phyloP scores from a whole-genome alignment of 2,329 filamentous ascomycete species.

The Pestalotiopsis fici region DNA sequence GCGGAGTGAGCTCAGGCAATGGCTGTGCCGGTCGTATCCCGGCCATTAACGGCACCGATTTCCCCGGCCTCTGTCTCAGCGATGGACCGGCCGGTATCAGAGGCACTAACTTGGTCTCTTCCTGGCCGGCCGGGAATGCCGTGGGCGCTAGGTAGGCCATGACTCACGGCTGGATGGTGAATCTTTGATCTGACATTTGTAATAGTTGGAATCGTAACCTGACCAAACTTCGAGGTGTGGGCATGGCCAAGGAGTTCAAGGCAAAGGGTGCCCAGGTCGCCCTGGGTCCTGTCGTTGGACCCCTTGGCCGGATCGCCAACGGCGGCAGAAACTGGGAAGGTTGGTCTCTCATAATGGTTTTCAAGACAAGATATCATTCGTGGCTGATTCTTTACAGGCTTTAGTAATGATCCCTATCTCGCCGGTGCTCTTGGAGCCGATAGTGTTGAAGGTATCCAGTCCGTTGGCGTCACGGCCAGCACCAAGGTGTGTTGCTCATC shows the following conservation, averaged over 20 bases:
- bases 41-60: slow-evolving; percentile 37
- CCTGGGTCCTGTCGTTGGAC: slow-evolving; percentile 75
- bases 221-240: slow-evolving; percentile 66
- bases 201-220: slow-evolving; percentile 69
- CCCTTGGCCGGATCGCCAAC: slow-evolving; percentile 60
- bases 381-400: slow-evolving; percentile 21
- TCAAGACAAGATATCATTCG: neutral
- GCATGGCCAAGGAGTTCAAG: slow-evolving; percentile 76
- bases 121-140: slow-evolving; percentile 58
- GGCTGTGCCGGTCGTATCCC: slow-evolving; percentile 43
- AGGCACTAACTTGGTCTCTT: slow-evolving; percentile 39
- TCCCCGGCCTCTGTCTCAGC: slow-evolving; percentile 41
- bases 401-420: slow-evolving; percentile 61
- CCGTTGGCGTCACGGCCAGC: slow-evolving; percentile 69
- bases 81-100: slow-evolving; percentile 31
- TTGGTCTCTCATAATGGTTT: slow-evolving; percentile 7
- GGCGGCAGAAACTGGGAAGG: slow-evolving; percentile 69
- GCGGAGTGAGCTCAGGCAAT: slow-evolving; percentile 12
- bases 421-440: slow-evolving; percentile 42
- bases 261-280: slow-evolving; percentile 78
- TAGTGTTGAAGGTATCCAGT: slow-evolving; percentile 70
- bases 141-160: slow-evolving; percentile 43
- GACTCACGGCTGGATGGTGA: neutral
- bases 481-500: slow-evolving; percentile 41
- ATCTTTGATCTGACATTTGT: neutral